Percentiles rank a stretch among this genome's conserved stretches.
Evolutionary conservation across 768 basidiomycete species (phyloP).

Genomic region (Mycena chlorophos): DNA sequence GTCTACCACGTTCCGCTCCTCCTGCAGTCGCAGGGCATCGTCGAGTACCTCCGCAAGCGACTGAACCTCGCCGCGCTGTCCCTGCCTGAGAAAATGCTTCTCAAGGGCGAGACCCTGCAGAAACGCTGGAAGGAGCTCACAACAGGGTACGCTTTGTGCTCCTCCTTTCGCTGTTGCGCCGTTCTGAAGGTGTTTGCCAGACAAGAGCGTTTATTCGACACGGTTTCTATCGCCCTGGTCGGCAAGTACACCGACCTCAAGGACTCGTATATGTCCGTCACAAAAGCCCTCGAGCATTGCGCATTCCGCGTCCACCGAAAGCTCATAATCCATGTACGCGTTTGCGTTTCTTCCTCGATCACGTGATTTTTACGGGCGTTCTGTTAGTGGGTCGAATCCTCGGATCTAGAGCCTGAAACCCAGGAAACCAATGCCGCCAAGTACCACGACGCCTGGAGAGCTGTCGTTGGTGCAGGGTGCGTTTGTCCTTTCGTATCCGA

Average conservation of each 20-base stretch:
- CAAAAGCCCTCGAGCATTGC: conserved; percentile 95
- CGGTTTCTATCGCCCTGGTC: conserved; percentile 86
- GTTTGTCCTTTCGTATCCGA: conserved; percentile 26
- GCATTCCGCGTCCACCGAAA: conserved; percentile 89
- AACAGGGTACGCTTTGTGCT: conserved; percentile 52
- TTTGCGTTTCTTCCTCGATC: background rate
- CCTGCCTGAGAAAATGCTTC: conserved; percentile 55
- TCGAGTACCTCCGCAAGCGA: conserved; percentile 78
- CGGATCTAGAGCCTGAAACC: conserved; percentile 80
- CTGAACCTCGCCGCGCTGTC: conserved; percentile 67
- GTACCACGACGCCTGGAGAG: conserved; percentile 95
- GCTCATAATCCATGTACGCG: conserved; percentile 72
- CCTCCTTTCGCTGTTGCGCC: background rate
- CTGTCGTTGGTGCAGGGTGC: conserved; percentile 86
- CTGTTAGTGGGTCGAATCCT: conserved; percentile 91
- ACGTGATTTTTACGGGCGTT: conserved; percentile 5
- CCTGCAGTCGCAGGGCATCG: conserved; percentile 88
- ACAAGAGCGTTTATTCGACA: conserved; percentile 91
- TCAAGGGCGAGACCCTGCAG: conserved; percentile 65
- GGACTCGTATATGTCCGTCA: conserved; percentile 98
- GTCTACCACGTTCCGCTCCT: conserved; percentile 97
- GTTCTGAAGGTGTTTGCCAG: conserved; percentile 40
- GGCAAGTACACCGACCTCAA: conserved; percentile 97
- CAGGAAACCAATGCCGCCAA: conserved; percentile 78
- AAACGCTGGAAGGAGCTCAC: conserved; percentile 84